Evolutionary conservation across 148 eudicot genomes (phyloP).

Genomic region (Cornus florida): DNA sequence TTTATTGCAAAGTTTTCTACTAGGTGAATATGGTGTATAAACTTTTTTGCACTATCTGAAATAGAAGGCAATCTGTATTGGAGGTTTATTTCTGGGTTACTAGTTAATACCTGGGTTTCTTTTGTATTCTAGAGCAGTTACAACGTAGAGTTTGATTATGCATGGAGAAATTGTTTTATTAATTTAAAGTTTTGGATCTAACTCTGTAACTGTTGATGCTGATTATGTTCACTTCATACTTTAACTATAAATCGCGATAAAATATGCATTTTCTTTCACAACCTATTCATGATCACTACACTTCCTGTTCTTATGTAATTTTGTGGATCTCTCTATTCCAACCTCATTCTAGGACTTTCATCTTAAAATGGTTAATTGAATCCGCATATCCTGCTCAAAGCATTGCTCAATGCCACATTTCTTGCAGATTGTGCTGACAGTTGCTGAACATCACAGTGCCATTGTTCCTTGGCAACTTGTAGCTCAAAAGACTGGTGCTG

Average conservation of each 20-base stretch:
- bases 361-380: not conserved
- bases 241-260: not conserved
- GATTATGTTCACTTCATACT: not conserved
- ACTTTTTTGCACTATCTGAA: not conserved
- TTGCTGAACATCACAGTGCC: slow-evolving; percentile 97
- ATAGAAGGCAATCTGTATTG: not conserved
- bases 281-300: not conserved
- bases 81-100: not conserved
- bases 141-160: not conserved
- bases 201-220: too few species aligned
- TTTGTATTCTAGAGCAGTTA: not conserved
- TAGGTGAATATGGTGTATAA: not conserved
- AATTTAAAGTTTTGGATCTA: too few species aligned
- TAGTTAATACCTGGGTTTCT: not conserved
- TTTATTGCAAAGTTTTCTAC: too few species aligned
- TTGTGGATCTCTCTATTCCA: not conserved
- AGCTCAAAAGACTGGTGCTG: slow-evolving; percentile 85
- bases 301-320: not conserved
- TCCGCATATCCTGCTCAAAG: not conserved
- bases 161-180: not conserved
- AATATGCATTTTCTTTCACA: not conserved
- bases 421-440: slow-evolving; percentile 70
- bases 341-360: not conserved
- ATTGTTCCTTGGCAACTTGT: slow-evolving; percentile 97
- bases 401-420: not conserved